These are phyloP conservation scores for Clavariopsis aquatica DNA, from an alignment of 495 filamentous ascomycete genomes.

Conservation along the genomic window DNA sequence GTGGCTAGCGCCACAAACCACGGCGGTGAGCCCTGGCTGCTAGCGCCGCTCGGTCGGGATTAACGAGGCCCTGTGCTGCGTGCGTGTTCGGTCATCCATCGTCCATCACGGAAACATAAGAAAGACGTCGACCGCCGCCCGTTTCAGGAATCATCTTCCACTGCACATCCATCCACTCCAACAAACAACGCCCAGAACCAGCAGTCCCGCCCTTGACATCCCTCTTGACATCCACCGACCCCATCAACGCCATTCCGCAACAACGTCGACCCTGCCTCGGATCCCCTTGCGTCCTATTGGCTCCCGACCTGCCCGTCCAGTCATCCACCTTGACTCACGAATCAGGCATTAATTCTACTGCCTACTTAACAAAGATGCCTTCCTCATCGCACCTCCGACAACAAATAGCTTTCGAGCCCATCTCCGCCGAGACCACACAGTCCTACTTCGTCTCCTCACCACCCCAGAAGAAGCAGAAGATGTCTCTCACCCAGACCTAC, in stretches of 20 bases:
- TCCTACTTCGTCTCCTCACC: slow-evolving; percentile 36
- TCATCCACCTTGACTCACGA: slow-evolving; percentile 37
- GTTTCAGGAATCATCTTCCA: slow-evolving; percentile 4
- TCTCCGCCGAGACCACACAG: slow-evolving; percentile 39
- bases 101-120: slow-evolving; percentile 15
- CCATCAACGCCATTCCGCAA: background rate
- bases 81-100: slow-evolving; percentile 7
- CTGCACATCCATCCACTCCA: background rate
- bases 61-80: too few species aligned
- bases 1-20: too few species aligned
- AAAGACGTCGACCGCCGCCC: slow-evolving; percentile 8
- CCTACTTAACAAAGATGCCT: slow-evolving; percentile 31
- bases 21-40: background rate
- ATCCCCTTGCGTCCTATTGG: slow-evolving; percentile 32
- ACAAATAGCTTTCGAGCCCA: slow-evolving; percentile 39
- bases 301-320: slow-evolving; percentile 19
- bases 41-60: too few species aligned
- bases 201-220: background rate
- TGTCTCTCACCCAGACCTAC: slow-evolving; percentile 97
- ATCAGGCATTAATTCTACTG: slow-evolving; percentile 32
- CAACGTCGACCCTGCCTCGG: slow-evolving; percentile 21
- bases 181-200: background rate
- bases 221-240: slow-evolving; percentile 3
- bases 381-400: slow-evolving; percentile 39
- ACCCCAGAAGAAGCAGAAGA: slow-evolving; percentile 65